A percentile compares a stretch with the other conserved stretches of the same genome.
Evolutionary conservation across 805 yeast species (phyloP).

Genomic region (Wickerhamiella azyma): DNA sequence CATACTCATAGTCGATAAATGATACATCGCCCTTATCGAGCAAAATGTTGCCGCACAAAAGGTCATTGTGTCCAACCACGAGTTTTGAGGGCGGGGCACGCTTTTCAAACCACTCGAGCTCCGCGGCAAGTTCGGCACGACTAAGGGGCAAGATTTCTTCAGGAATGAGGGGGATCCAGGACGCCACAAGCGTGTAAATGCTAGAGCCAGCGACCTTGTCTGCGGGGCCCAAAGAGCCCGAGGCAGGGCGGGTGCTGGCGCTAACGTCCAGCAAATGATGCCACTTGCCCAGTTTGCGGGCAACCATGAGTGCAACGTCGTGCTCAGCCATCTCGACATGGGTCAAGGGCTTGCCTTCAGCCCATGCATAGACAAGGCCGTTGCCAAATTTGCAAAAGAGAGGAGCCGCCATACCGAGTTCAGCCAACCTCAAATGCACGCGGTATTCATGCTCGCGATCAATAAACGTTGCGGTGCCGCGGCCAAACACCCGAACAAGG

Average conservation of each 20-base stretch:
- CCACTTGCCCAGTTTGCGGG: constrained; percentile 59
- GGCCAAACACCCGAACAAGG: constrained; percentile 59
- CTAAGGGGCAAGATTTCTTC: constrained; percentile 27
- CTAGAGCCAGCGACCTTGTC: constrained; percentile 16
- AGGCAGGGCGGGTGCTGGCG: constrained; percentile 21
- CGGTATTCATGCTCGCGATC: constrained; percentile 64
- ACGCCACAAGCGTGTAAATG: constrained; percentile 30
- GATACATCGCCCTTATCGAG: constrained; percentile 35
- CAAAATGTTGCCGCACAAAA: constrained; percentile 60
- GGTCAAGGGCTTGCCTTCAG: constrained; percentile 48
- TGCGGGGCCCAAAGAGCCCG: not conserved
- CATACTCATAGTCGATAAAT: constrained; percentile 60
- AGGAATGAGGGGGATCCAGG: constrained; percentile 56
- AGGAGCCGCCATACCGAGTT: constrained; percentile 52
- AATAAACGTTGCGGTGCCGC: constrained; percentile 56
- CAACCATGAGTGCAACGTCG: constrained; percentile 41
- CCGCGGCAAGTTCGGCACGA: constrained; percentile 33
- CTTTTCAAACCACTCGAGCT: constrained; percentile 41
- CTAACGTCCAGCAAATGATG: constrained; percentile 29
- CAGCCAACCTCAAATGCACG: constrained; percentile 48
- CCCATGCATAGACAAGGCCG: constrained; percentile 58
- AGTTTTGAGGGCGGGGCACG: constrained; percentile 30
- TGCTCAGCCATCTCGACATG: constrained; percentile 40
- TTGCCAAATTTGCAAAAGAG: constrained; percentile 55
- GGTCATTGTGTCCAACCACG: constrained; percentile 59